Percentiles rank a stretch among this genome's conserved stretches.
phyloP scores from a whole-genome alignment of 1,139 yeast genomes.

The Candida sojae region DNA sequence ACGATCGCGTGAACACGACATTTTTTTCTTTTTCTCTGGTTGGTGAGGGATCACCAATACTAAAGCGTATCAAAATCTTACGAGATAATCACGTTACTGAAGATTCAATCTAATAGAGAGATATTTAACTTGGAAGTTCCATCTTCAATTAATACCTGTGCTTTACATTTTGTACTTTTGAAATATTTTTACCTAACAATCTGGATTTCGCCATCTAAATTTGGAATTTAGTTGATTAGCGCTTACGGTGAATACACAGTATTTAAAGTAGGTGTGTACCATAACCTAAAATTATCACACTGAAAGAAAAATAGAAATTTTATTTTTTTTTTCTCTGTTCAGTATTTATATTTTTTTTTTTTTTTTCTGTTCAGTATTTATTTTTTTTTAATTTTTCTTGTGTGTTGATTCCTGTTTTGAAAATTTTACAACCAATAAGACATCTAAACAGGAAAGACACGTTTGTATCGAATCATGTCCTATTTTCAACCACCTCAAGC shows the following conservation, averaged over 20 bases:
- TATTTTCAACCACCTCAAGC: slow-evolving; percentile 5
- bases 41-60: no score
- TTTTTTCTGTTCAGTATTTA: background rate
- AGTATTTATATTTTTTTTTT: background rate
- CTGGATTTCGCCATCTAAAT: no score
- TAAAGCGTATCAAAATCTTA: no score
- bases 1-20: background rate
- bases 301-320: background rate
- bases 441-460: background rate
- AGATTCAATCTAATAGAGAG: no score
- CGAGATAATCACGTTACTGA: no score
- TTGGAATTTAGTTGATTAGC: no score
- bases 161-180: no score
- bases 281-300: background rate
- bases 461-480: slow-evolving; percentile 3
- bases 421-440: background rate
- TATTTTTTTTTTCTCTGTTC: background rate
- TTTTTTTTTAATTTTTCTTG: background rate
- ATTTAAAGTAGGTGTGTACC: background rate
- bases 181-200: no score
- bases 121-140: no score
- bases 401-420: background rate
- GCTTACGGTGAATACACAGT: no score
- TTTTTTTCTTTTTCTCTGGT: no score
- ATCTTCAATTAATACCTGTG: no score